A percentile compares a stretch with the other conserved stretches of the same genome.
Conservation (phyloP, 129 eudicot species). For the Sambucus nigra region DNA sequence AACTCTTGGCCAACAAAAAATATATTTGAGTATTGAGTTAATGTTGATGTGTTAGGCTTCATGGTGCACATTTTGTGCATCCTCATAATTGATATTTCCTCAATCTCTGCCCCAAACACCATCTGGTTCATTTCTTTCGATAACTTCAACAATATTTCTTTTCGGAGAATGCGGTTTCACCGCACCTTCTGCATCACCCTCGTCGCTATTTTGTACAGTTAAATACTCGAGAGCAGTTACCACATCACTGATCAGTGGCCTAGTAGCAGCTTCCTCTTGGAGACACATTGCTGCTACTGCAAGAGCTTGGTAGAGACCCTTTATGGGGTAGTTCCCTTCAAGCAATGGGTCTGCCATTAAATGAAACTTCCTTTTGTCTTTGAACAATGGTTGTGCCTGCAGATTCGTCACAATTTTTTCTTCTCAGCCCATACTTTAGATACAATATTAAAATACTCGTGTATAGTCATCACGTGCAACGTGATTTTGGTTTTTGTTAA, state of each 20-base stretch:
- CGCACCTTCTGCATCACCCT: no score
- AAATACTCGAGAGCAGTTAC: conserved; percentile 22
- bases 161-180: background rate
- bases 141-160: conserved; percentile 10
- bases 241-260: conserved; percentile 13
- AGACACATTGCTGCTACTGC: conserved; percentile 15
- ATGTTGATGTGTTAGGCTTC: background rate
- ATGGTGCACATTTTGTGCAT: background rate
- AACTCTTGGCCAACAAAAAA: no score
- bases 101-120: background rate
- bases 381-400: conserved; percentile 15
- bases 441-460: background rate
- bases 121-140: conserved; percentile 4
- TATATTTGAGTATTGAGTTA: background rate
- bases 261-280: conserved; percentile 14
- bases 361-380: conserved; percentile 5
- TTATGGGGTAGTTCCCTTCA: conserved; percentile 4
- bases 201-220: no score
- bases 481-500: no score
- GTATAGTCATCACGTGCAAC: background rate
- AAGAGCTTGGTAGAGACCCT: conserved; percentile 18
- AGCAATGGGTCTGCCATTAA: conserved; percentile 17
- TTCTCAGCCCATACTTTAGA: no score
- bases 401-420: background rate
- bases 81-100: background rate